phyloP scores from a whole-genome alignment of 2,329 filamentous ascomycete genomes.

The Fusarium dimerum region DNA sequence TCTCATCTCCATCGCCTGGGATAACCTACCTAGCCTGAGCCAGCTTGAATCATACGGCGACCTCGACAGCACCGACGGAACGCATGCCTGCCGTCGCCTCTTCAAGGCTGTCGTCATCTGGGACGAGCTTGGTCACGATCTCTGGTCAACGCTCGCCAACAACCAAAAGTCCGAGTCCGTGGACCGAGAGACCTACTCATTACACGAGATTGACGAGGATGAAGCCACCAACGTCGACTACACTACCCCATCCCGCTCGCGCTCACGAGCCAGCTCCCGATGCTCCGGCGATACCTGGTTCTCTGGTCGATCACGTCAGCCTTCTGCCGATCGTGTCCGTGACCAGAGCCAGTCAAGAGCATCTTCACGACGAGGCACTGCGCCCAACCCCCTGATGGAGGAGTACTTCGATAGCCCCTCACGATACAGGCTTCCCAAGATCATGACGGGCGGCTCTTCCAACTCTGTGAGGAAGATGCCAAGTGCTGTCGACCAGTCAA shows the following conservation, averaged over 20 bases:
- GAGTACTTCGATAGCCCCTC: conserved; percentile 25
- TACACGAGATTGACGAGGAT: conserved; percentile 16
- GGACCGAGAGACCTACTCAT: conserved; percentile 14
- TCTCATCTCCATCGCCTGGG: conserved; percentile 36
- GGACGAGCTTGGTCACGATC: conserved; percentile 38
- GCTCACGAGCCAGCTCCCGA: conserved; percentile 19
- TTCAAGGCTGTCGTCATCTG: conserved; percentile 42
- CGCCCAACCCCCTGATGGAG: conserved; percentile 21
- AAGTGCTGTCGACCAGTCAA: not conserved
- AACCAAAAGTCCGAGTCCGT: conserved; percentile 7
- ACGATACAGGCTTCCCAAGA: conserved; percentile 23
- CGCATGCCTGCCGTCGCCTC: conserved; percentile 36
- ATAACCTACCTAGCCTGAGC: conserved; percentile 35
- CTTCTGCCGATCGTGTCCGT: conserved; percentile 17
- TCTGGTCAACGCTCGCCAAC: conserved; percentile 32
- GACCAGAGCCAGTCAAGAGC: conserved; percentile 15
- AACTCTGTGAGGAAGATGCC: conserved; percentile 2
- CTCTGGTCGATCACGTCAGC: conserved; percentile 17
- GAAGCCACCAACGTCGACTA: conserved; percentile 16
- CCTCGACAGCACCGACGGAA: conserved; percentile 37
- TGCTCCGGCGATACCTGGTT: conserved; percentile 16
- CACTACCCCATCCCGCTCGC: conserved; percentile 9
- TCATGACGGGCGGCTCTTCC: conserved; percentile 13
- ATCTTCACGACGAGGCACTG: conserved; percentile 8
- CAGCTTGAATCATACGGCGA: conserved; percentile 36